Conservation (phyloP, 768 basidiomycete genomes). For the Tremella mesenterica region DNA sequence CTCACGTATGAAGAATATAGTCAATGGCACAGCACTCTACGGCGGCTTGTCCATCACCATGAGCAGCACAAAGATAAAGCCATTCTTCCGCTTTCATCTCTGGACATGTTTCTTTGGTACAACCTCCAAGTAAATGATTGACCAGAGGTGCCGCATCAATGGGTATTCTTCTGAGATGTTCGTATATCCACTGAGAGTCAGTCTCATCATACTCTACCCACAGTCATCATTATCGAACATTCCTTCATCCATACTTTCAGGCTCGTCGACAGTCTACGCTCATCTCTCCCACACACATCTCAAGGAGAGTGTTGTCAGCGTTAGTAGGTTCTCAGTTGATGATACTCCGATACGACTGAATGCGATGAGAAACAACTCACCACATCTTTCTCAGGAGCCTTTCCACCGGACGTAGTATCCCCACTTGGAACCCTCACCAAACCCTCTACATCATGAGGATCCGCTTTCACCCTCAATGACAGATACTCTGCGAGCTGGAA, state of each 20-base stretch:
- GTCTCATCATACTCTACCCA: slow-evolving; percentile 44
- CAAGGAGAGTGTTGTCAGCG: too few species aligned
- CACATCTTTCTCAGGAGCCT: slow-evolving; percentile 42
- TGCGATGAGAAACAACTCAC: slow-evolving; percentile 46
- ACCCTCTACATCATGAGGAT: slow-evolving; percentile 78
- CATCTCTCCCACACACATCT: too few species aligned
- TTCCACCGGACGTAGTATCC: slow-evolving; percentile 38
- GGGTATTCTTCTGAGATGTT: slow-evolving; percentile 44
- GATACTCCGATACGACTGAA: too few species aligned
- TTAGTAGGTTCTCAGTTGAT: too few species aligned
- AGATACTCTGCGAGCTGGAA: slow-evolving; percentile 95
- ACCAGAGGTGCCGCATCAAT: slow-evolving; percentile 43
- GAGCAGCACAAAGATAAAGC: slow-evolving; percentile 91
- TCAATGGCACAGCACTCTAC: slow-evolving; percentile 94
- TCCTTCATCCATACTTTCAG: too few species aligned
- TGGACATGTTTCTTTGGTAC: slow-evolving; percentile 75
- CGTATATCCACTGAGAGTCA: slow-evolving; percentile 43
- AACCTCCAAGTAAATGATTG: slow-evolving; percentile 45
- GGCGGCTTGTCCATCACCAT: slow-evolving; percentile 47
- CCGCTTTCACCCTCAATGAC: slow-evolving; percentile 68
- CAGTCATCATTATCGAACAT: too few species aligned
- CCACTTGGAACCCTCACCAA: slow-evolving; percentile 63
- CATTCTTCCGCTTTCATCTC: slow-evolving; percentile 99
- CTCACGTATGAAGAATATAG: slow-evolving; percentile 52
- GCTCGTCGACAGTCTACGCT: too few species aligned